Evolutionary conservation across 352 stramenopile species (phyloP), one percentile per base, ranked within the genome.

Genomic region (Globisporangium radiosum): DNA sequence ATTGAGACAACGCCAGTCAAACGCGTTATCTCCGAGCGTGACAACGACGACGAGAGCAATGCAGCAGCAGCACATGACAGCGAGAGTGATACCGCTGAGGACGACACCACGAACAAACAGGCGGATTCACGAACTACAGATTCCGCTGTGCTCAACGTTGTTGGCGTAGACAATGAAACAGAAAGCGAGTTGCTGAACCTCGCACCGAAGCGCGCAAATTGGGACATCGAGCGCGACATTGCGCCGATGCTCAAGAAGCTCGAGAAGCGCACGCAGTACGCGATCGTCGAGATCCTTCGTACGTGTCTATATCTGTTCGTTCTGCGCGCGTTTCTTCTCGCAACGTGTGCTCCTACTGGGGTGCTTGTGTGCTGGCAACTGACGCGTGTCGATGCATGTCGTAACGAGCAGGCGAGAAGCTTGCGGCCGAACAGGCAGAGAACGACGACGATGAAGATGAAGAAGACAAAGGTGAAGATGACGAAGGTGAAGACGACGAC

Each of bases 191-290:
- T 87, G 36, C 59, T 95, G 53, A 85, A 82, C 43, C 66, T 95
- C 2, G 86, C 86, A 19, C 83, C 86, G 1, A 93, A 92, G 69
- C 83, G 82, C 19, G 83, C 84, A 17, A 95, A 92, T 57, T 95
- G 84, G 83, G 86, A 95, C 56, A 90, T 95, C 58, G 84, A 94
- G 61, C 80, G 86, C 36, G 84, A 92, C 52, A 89, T 95, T 57
- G 86, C 81, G 17, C 85, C 85, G 10, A 87, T 93, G 78, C 74
- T 95, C 40, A 90, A 91, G 68, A 95, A 90, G 59, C 70, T 95
- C 15, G 86, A 95, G 64, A 76, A 77, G 38, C 81, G 86, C 62
- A 95, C 86, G 47, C 86, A 94, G 63, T 84, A 93, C 59, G 74
- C 80, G 36, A 90, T 95, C 56, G 86, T 92, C 38, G 83, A 95